Evolutionary conservation across 2,329 filamentous ascomycete genomes (phyloP).

Genomic region (Ophiostoma ips): DNA sequence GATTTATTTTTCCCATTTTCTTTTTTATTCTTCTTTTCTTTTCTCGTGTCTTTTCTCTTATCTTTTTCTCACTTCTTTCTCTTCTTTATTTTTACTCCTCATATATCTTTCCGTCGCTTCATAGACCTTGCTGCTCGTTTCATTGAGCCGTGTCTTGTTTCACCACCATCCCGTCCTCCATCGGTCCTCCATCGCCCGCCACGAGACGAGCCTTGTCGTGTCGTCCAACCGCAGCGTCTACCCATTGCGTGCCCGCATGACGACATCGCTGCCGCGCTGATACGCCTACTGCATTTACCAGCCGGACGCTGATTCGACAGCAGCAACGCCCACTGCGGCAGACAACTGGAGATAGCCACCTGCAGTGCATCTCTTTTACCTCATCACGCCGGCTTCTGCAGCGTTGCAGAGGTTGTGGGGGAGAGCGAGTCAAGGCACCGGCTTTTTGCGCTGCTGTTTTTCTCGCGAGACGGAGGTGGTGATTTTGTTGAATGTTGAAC

Average conservation of each 20-base stretch:
- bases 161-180: not conserved
- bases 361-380: not conserved
- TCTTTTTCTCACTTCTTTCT: not conserved
- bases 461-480: too few relatives aligned
- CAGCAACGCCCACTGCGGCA: not conserved
- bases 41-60: not conserved
- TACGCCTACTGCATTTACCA: not conserved
- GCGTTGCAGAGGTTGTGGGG: not conserved
- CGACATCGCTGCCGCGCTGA: slow-evolving; percentile 11
- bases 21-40: not conserved
- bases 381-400: not conserved
- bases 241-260: slow-evolving; percentile 15
- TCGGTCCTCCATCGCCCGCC: not conserved
- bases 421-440: not conserved
- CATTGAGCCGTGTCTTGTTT: too few relatives aligned
- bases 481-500: too few relatives aligned
- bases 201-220: not conserved
- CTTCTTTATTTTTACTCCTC: not conserved
- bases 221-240: slow-evolving; percentile 3
- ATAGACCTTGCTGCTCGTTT: too few relatives aligned
- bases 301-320: not conserved
- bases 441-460: too few relatives aligned
- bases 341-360: too few relatives aligned
- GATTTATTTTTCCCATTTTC: too few relatives aligned
- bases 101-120: not conserved